These are phyloP conservation scores for Waltergamsia citrina DNA, from an alignment of 2,329 filamentous ascomycete species.

Conservation along the genomic window DNA sequence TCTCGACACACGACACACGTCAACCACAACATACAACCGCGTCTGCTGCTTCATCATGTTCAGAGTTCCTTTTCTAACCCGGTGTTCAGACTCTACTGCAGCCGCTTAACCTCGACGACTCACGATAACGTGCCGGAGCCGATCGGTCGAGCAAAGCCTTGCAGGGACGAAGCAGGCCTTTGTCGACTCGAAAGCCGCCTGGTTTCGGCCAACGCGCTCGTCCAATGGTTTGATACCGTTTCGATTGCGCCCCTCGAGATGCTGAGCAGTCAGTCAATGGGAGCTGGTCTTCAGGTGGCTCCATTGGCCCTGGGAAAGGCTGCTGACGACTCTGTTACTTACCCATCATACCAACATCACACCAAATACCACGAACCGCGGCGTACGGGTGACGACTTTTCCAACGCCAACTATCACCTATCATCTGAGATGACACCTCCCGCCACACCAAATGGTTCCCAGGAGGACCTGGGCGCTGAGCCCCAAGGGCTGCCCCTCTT, in stretches of 20 bases:
- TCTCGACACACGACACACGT: background rate
- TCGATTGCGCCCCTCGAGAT: slow-evolving; percentile 16
- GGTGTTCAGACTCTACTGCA: too few relatives aligned
- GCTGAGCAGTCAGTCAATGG: slow-evolving; percentile 32
- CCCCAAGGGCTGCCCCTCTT: slow-evolving; percentile 56
- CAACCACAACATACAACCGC: background rate
- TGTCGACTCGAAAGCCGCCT: too few relatives aligned
- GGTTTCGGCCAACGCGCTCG: too few relatives aligned
- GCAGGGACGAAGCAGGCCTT: background rate
- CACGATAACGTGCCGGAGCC: too few relatives aligned
- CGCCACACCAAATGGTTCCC: slow-evolving; percentile 60
- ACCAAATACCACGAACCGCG: too few relatives aligned
- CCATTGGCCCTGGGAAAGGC: slow-evolving; percentile 45
- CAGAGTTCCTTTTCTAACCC: background rate
- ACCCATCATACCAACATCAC: background rate
- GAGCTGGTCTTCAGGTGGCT: slow-evolving; percentile 52
- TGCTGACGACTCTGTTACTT: slow-evolving; percentile 7
- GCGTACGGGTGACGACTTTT: slow-evolving; percentile 8
- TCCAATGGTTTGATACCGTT: slow-evolving; percentile 4
- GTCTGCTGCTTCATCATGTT: background rate
- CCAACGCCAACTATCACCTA: slow-evolving; percentile 21
- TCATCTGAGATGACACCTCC: slow-evolving; percentile 65
- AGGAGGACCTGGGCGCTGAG: slow-evolving; percentile 42
- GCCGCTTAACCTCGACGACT: background rate
- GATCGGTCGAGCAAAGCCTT: background rate